A percentile compares a stretch with the other conserved stretches of the same genome.
Evolutionary conservation across 352 stramenopile species (phyloP).

Genomic region (Phytophthora hybrid): DNA sequence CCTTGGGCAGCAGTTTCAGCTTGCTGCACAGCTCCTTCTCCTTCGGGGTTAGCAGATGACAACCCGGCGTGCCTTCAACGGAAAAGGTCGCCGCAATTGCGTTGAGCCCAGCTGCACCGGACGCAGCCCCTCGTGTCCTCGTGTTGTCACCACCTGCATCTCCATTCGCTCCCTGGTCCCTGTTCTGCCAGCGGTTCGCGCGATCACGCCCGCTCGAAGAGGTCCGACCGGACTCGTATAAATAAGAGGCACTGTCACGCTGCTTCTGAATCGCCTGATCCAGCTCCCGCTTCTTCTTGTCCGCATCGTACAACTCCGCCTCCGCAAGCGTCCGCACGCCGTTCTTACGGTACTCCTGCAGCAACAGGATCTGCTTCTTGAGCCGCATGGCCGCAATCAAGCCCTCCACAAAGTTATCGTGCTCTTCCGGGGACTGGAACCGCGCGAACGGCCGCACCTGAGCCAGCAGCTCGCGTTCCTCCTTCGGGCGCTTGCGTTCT

Average conservation of each 20-base stretch:
- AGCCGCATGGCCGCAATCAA: conserved; percentile 92
- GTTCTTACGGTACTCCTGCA: conserved; percentile 97
- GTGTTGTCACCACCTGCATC: conserved; percentile 34
- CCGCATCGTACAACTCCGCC: conserved; percentile 95
- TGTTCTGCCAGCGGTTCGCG: conserved; percentile 73
- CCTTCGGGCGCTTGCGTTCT: conserved; percentile 91
- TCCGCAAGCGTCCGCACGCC: conserved; percentile 95
- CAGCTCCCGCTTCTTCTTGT: conserved; percentile 94
- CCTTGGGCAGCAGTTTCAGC: conserved; percentile 92
- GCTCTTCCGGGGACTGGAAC: conserved; percentile 94
- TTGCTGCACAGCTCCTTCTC: conserved; percentile 92
- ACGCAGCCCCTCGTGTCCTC: conserved; percentile 37
- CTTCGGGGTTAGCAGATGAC: conserved; percentile 90
- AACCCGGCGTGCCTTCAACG: conserved; percentile 85
- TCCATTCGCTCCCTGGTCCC: conserved; percentile 54
- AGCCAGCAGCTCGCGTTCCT: conserved; percentile 95
- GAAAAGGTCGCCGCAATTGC: conserved; percentile 62
- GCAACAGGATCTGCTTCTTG: conserved; percentile 95
- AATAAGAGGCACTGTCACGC: conserved; percentile 86
- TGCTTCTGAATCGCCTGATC: conserved; percentile 92
- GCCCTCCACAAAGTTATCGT: conserved; percentile 94
- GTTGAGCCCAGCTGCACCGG: conserved; percentile 28
- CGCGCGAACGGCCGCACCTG: conserved; percentile 96
- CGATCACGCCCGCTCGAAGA: conserved; percentile 66
- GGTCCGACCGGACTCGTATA: conserved; percentile 80